Base-by-base conservation (phyloP, 2,329 filamentous ascomycete species). In the Apiospora marii region DNA sequence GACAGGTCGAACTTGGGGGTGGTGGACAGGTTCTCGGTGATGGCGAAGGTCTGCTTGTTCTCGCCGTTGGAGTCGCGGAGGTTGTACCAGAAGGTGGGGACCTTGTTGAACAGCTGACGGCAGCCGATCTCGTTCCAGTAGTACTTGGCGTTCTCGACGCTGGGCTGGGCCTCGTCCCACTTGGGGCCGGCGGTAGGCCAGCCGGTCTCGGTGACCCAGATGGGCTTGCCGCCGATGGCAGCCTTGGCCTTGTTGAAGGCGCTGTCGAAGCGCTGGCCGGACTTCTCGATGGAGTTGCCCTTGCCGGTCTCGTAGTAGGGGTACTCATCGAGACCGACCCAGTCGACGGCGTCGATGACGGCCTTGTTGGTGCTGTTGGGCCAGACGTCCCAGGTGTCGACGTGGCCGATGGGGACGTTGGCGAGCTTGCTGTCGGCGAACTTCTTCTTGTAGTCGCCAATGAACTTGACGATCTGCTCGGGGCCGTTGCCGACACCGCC, bases 381-480 rank as follows among this genome's bases (percentile, higher is more conserved):
- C 89, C 89, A 91, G 67, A 85, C 86, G 64, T 90, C 90, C 88
- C 90, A 92, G 70, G 91, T 93, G 81, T 93, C 91, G 76, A 92
- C 91, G 81, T 93, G 91, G 37, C 91, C 90, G 74, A 92, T 83
- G 69, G 89, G 85, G 73, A 86, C 83, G 69, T 84, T 84, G 80
- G 84, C 75, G 24, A 88, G 82, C 22, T 81, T 72, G 22, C 80
- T 84, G 76, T 78, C 78, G 68, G 86, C 79, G 77, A 94, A 89
- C 71, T 88, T 86, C 73, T 85, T 83, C 78, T 89, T 88, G 81
- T 90, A 91, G 80, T 92, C 86, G 72, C 86, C 81, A 84, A 95
- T 93, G 85, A 93, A 94, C 78, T 83, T 82, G 79, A 92, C 85
- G 41, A 95, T 83, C 70, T 85, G 84, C 46, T 88, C 81, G 64